phyloP scores from a whole-genome alignment of 2,329 filamentous ascomycete species.

The Penicillium olsonii region DNA sequence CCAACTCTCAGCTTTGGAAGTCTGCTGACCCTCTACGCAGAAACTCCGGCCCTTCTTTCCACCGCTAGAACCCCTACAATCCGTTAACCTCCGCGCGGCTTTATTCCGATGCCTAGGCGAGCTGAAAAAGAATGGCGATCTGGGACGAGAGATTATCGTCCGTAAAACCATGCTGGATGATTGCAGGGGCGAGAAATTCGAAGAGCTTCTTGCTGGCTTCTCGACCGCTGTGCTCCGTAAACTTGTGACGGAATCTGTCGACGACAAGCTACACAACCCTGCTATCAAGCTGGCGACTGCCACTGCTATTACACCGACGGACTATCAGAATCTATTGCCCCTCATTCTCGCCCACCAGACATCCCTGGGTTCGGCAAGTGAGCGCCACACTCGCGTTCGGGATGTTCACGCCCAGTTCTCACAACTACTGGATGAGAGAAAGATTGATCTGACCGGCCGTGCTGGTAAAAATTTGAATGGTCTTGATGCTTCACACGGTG shows the following conservation, averaged over 20 bases:
- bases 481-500: constrained; percentile 34
- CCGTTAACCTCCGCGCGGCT: constrained; percentile 82
- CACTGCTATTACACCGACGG: constrained; percentile 28
- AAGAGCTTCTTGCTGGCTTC: constrained; percentile 81
- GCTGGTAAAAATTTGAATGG: constrained; percentile 29
- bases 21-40: constrained; percentile 47
- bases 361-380: constrained; percentile 62
- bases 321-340: constrained; percentile 54
- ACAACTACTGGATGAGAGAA: constrained; percentile 64
- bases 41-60: constrained; percentile 91
- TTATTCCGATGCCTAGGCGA: constrained; percentile 79
- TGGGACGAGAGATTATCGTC: constrained; percentile 77
- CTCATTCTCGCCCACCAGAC: constrained; percentile 73
- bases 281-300: constrained; percentile 61
- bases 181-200: constrained; percentile 86
- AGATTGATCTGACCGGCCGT: constrained; percentile 51
- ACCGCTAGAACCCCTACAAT: constrained; percentile 84
- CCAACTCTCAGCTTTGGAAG: background rate
- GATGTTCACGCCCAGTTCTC: constrained; percentile 65
- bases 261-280: constrained; percentile 48
- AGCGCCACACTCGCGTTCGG: constrained; percentile 61
- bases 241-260: constrained; percentile 50
- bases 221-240: constrained; percentile 81
- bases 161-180: constrained; percentile 97
- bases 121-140: constrained; percentile 80